These are phyloP conservation scores for Myxozyma geophila DNA, from an alignment of 805 yeast genomes.

Conservation along the genomic window DNA sequence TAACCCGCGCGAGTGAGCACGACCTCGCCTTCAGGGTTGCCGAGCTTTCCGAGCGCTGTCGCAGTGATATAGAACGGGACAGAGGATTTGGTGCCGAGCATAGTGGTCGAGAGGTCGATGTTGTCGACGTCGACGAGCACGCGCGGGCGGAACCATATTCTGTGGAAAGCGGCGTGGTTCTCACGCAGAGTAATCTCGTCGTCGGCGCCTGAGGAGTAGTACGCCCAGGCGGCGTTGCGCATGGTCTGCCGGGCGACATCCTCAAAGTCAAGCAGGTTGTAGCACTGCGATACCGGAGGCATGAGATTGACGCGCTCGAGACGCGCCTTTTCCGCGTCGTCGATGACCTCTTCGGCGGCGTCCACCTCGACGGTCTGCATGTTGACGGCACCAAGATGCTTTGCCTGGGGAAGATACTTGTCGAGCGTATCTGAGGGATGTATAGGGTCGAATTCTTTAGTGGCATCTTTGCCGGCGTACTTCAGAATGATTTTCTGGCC, in stretches of 20 bases:
- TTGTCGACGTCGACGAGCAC: conserved; percentile 79
- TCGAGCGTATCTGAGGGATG: conserved; percentile 88
- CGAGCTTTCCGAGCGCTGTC: conserved; percentile 88
- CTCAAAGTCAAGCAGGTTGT: conserved; percentile 86
- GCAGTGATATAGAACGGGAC: conserved; percentile 91
- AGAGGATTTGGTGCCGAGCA: conserved; percentile 70
- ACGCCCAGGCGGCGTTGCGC: conserved; percentile 86
- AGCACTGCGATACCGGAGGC: conserved; percentile 73
- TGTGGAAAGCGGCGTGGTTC: conserved; percentile 86
- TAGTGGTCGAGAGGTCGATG: conserved; percentile 69
- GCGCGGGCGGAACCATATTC: conserved; percentile 85
- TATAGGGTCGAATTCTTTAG: conserved; percentile 81
- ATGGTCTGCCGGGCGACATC: conserved; percentile 78
- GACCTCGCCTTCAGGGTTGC: conserved; percentile 91
- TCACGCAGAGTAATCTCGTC: conserved; percentile 90
- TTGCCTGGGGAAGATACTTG: conserved; percentile 60
- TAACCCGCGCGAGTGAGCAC: conserved; percentile 85
- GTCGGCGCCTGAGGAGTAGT: conserved; percentile 89
- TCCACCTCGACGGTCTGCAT: conserved; percentile 41
- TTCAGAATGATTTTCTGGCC: conserved; percentile 60
- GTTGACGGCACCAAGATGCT: conserved; percentile 60
- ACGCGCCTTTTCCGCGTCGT: conserved; percentile 51
- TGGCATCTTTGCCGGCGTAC: conserved; percentile 76
- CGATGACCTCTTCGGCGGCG: conserved; percentile 41
- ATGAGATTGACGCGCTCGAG: conserved; percentile 52